Evolutionary conservation across 1,284 basidiomycete species (phyloP).

Genomic region (Fistulinella cinereoalba): DNA sequence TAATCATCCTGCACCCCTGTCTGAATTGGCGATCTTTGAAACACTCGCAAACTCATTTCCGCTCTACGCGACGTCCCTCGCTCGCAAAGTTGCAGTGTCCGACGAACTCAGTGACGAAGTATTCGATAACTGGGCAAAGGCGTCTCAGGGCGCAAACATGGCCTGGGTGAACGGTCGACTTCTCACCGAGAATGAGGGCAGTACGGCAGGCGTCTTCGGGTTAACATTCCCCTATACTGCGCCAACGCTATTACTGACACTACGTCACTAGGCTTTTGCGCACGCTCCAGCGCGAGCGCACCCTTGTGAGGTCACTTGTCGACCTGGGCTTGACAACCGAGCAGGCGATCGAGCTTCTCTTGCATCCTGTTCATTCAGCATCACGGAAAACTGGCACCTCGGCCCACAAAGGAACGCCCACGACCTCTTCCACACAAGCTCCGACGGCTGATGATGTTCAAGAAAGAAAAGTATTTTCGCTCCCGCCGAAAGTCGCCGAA

Average conservation of each 20-base stretch:
- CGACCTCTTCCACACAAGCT: slow-evolving; percentile 5
- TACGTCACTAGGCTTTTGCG: slow-evolving; percentile 54
- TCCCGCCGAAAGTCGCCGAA: slow-evolving; percentile 36
- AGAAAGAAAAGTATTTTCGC: slow-evolving; percentile 15
- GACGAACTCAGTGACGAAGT: slow-evolving; percentile 58
- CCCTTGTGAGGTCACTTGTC: slow-evolving; percentile 59
- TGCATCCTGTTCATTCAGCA: slow-evolving; percentile 46
- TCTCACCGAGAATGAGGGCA: slow-evolving; percentile 63
- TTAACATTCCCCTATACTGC: slow-evolving; percentile 15
- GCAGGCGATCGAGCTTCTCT: slow-evolving; percentile 72
- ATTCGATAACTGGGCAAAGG: slow-evolving; percentile 51
- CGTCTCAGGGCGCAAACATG: slow-evolving; percentile 51
- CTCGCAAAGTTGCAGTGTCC: slow-evolving; percentile 60
- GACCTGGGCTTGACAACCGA: slow-evolving; percentile 57
- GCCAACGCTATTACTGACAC: neutral
- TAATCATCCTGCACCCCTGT: slow-evolving; percentile 7
- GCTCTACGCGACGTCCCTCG: slow-evolving; percentile 70
- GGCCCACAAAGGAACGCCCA: slow-evolving; percentile 9
- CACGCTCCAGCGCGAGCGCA: slow-evolving; percentile 71
- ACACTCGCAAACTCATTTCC: slow-evolving; percentile 88
- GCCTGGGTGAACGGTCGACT: slow-evolving; percentile 80
- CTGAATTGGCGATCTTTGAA: slow-evolving; percentile 60
- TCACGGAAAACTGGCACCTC: slow-evolving; percentile 7
- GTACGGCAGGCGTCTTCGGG: slow-evolving; percentile 54
- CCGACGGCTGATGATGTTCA: slow-evolving; percentile 14